A percentile compares a stretch with the other conserved stretches of the same genome.
phyloP scores from a whole-genome alignment of 2,329 filamentous ascomycete species.

The Colletotrichum plurivorum region DNA sequence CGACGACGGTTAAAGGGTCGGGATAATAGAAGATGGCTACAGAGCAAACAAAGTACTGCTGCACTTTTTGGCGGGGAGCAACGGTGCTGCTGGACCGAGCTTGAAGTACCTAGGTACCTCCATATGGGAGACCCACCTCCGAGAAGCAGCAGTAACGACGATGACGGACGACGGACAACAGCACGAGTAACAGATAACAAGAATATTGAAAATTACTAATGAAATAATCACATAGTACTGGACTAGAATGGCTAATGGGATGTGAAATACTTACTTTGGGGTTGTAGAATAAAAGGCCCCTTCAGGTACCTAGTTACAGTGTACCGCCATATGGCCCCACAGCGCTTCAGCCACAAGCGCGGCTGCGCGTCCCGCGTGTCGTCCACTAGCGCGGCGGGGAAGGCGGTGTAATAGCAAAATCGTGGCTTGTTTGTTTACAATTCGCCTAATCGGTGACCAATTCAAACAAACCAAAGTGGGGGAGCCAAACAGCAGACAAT shows the following conservation, averaged over 20 bases:
- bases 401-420: slow-evolving; percentile 1
- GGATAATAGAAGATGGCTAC: neutral
- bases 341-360: slow-evolving; percentile 31
- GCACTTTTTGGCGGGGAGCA: slow-evolving; percentile 8
- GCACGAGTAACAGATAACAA: no score
- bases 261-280: no score
- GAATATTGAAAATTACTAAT: no score
- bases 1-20: neutral
- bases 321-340: neutral
- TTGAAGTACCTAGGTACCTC: neutral
- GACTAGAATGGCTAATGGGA: no score
- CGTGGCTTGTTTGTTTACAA: slow-evolving; percentile 42
- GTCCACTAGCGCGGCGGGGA: neutral
- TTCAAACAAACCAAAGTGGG: slow-evolving; percentile 41
- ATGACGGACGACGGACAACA: no score
- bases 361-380: slow-evolving; percentile 25
- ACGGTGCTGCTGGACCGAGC: neutral
- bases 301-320: no score
- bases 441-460: slow-evolving; percentile 39
- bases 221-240: no score
- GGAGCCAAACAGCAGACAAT: slow-evolving; percentile 33
- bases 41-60: no score
- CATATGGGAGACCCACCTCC: no score
- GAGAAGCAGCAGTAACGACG: no score
- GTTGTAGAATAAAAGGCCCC: no score